Conservation (phyloP, 2,329 filamentous ascomycete genomes). For the Dryadomyces quercus-mongolicae region DNA sequence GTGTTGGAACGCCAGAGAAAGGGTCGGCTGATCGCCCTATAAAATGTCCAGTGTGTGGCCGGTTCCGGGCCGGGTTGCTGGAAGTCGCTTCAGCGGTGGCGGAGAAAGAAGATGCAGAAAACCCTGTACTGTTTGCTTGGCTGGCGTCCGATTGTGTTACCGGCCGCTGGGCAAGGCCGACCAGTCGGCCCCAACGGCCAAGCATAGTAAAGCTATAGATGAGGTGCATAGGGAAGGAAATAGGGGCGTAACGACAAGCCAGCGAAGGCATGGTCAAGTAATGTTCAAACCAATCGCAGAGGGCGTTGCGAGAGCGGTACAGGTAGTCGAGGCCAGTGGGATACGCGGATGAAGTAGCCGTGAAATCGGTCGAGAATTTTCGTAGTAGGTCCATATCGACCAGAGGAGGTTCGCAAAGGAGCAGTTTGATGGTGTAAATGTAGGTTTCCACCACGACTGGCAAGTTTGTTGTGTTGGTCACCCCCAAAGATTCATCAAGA, state of each 20-base stretch:
- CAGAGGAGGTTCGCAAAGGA: conserved; percentile 34
- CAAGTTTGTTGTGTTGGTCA: neutral
- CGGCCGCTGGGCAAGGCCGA: conserved; percentile 14
- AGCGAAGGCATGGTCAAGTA: conserved; percentile 31
- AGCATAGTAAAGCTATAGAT: conserved; percentile 39
- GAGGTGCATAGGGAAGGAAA: conserved; percentile 31
- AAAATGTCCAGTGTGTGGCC: neutral
- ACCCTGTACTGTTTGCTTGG: neutral
- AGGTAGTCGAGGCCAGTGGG: conserved; percentile 35
- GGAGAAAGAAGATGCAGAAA: neutral
- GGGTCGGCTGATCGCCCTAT: too few relatives aligned
- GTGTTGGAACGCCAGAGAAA: neutral
- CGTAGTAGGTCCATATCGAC: conserved; percentile 27
- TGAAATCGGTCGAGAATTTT: conserved; percentile 24
- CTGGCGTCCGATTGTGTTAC: neutral
- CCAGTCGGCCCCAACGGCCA: conserved; percentile 36
- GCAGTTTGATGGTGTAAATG: conserved; percentile 27
- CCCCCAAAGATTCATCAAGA: neutral
- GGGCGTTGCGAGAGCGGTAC: conserved; percentile 33
- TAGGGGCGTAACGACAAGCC: conserved; percentile 32
- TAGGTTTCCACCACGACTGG: conserved; percentile 25
- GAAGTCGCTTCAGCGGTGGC: neutral
- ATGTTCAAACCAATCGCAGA: conserved; percentile 36
- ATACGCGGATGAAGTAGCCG: conserved; percentile 15
- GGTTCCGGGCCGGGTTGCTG: conserved; percentile 4